phyloP scores from a whole-genome alignment of 1,139 yeast genomes.

The Yamadazyma blattariae region DNA sequence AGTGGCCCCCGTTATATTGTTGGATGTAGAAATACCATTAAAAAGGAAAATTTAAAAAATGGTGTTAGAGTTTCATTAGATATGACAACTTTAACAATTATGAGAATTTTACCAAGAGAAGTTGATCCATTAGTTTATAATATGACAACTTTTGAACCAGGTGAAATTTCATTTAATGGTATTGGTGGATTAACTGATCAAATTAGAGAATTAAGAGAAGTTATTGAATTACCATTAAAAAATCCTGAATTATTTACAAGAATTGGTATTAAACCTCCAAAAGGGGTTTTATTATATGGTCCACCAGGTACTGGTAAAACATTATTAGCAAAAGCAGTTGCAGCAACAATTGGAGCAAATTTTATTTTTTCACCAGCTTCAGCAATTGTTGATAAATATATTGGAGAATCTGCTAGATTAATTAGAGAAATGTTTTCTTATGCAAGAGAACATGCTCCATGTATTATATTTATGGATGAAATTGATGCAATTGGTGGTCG shows the following conservation, averaged over 20 bases:
- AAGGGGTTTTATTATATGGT: constrained; percentile 94
- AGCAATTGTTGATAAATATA: constrained; percentile 97
- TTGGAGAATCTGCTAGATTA: constrained; percentile 96
- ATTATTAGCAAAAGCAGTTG: constrained; percentile 93
- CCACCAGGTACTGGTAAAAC: constrained; percentile 99
- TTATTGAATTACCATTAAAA: constrained; percentile 93
- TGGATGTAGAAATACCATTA: constrained; percentile 93
- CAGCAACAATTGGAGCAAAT: constrained; percentile 98
- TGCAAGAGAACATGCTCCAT: constrained; percentile 98
- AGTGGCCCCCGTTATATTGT: constrained; percentile 98
- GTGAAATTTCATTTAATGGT: constrained; percentile 90
- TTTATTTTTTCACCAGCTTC: constrained; percentile 97
- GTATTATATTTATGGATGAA: constrained; percentile 99
- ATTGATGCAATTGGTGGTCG: constrained; percentile 99
- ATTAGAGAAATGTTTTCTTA: constrained; percentile 98
- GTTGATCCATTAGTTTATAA: constrained; percentile 98
- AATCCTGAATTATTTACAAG: constrained; percentile 95
- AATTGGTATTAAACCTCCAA: constrained; percentile 97
- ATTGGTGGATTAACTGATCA: constrained; percentile 98
- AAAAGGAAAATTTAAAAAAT: constrained; percentile 77
- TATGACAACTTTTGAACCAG: constrained; percentile 98
- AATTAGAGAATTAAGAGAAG: constrained; percentile 94
- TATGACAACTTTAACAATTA: constrained; percentile 96
- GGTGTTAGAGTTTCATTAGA: constrained; percentile 97
- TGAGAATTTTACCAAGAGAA: constrained; percentile 96